These are phyloP conservation scores for Starmera dryadoides DNA, from an alignment of 805 yeast species.

Conservation along the genomic window DNA sequence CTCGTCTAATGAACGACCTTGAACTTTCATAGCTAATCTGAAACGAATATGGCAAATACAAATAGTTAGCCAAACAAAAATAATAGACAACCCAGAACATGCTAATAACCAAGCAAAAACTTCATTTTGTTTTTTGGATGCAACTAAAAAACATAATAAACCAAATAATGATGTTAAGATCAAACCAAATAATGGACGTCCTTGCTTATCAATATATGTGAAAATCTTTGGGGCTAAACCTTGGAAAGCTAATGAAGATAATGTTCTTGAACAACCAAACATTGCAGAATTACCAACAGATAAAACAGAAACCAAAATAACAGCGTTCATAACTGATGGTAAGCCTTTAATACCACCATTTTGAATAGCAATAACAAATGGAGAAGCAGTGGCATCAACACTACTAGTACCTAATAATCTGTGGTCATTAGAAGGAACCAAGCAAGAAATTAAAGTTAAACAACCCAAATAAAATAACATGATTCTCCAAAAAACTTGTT, in stretches of 20 bases:
- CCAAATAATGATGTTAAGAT: slow-evolving; percentile 32
- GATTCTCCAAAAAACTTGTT: slow-evolving; percentile 52
- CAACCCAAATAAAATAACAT: slow-evolving; percentile 39
- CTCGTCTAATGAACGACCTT: slow-evolving; percentile 33
- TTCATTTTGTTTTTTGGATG: slow-evolving; percentile 30
- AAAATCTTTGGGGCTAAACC: slow-evolving; percentile 36
- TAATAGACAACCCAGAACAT: slow-evolving; percentile 39
- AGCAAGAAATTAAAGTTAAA: slow-evolving; percentile 35
- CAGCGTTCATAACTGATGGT: slow-evolving; percentile 34
- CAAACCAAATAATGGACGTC: slow-evolving; percentile 43
- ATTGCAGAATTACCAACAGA: slow-evolving; percentile 48
- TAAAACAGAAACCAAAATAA: slow-evolving; percentile 31
- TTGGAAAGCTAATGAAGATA: slow-evolving; percentile 38
- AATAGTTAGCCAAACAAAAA: slow-evolving; percentile 45
- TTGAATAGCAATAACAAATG: slow-evolving; percentile 40
- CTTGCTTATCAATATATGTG: slow-evolving; percentile 40
- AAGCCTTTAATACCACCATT: slow-evolving; percentile 28
- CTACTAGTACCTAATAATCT: slow-evolving; percentile 25
- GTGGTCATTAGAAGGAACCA: slow-evolving; percentile 38
- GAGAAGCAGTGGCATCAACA: slow-evolving; percentile 31
- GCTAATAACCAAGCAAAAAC: slow-evolving; percentile 44
- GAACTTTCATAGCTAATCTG: slow-evolving; percentile 35
- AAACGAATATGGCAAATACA: slow-evolving; percentile 36
- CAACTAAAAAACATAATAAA: slow-evolving; percentile 36
- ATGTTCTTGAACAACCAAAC: slow-evolving; percentile 49